Conservation (phyloP, 306 rosid genomes). For the Cicer judaicum region DNA sequence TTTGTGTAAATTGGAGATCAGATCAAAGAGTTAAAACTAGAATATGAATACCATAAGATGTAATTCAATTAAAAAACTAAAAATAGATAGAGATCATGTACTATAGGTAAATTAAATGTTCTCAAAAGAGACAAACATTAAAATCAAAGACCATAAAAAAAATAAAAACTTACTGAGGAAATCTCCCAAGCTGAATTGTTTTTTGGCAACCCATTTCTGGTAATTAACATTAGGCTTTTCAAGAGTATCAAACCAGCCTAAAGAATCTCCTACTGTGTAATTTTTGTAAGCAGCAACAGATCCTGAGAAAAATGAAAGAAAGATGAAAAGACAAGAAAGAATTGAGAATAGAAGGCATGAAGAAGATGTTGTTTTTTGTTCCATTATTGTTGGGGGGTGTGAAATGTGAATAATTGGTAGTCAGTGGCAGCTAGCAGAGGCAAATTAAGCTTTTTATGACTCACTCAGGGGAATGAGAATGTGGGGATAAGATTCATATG, state of each 20-base stretch:
- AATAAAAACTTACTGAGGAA: conserved; percentile 69
- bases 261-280: conserved; percentile 87
- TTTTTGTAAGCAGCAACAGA: conserved; percentile 76
- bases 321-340: conserved; percentile 25
- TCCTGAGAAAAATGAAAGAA: conserved; percentile 46
- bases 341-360: conserved; percentile 12
- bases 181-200: conserved; percentile 84
- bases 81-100: neutral
- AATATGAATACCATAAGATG: conserved; percentile 29
- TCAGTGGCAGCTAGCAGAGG: neutral
- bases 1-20: conserved; percentile 20
- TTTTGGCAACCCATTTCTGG: conserved; percentile 73
- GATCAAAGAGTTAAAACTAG: conserved; percentile 22
- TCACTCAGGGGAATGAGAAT: conserved; percentile 34
- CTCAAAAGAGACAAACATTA: neutral
- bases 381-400: conserved; percentile 48
- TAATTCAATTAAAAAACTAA: neutral
- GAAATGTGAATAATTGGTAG: conserved; percentile 27
- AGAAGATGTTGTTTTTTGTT: conserved; percentile 32
- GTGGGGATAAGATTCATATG: conserved; percentile 42
- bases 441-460: conserved; percentile 6
- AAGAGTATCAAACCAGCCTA: conserved; percentile 82
- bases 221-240: conserved; percentile 64
- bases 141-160: conserved; percentile 8
- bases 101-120: neutral